Conservation (phyloP, 75 land plant species). For the Selaginella tamariscina region DNA sequence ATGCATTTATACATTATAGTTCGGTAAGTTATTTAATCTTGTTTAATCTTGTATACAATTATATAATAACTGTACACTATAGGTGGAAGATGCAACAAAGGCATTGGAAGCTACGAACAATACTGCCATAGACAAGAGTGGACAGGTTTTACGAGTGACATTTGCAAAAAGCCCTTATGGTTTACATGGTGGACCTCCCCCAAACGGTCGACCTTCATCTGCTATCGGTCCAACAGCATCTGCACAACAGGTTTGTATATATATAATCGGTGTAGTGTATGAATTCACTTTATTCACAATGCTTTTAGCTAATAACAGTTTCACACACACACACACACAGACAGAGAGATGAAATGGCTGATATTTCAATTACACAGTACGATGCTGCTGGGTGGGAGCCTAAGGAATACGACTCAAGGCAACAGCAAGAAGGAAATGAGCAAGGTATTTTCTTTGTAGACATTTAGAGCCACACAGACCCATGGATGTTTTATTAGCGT, state of each 20-base stretch:
- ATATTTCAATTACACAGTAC: constrained; percentile 38
- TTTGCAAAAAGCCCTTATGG: constrained; percentile 94
- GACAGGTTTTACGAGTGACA: constrained; percentile 84
- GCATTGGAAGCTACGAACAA: constrained; percentile 94
- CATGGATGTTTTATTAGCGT: too few species aligned
- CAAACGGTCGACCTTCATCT: constrained; percentile 87
- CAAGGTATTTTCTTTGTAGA: too few species aligned
- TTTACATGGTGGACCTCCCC: constrained; percentile 40
- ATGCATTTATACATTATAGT: constrained; percentile 92
- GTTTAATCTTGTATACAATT: not conserved
- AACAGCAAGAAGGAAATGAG: not conserved
- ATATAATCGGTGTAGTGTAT: too few species aligned
- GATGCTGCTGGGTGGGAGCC: constrained; percentile 98
- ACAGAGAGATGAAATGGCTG: too few species aligned
- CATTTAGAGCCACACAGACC: too few species aligned
- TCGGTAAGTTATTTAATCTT: constrained; percentile 39
- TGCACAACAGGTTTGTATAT: constrained; percentile 83
- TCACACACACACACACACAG: too few species aligned
- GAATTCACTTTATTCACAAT: too few species aligned
- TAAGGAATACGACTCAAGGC: constrained; percentile 74
- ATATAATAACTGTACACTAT: too few species aligned
- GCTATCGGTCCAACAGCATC: constrained; percentile 97
- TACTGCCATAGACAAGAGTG: constrained; percentile 85
- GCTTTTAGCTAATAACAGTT: too few species aligned
- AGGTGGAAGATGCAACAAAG: constrained; percentile 97